Base-by-base conservation (phyloP, 345 rosid genomes). In the Schrenkiella parvula region DNA sequence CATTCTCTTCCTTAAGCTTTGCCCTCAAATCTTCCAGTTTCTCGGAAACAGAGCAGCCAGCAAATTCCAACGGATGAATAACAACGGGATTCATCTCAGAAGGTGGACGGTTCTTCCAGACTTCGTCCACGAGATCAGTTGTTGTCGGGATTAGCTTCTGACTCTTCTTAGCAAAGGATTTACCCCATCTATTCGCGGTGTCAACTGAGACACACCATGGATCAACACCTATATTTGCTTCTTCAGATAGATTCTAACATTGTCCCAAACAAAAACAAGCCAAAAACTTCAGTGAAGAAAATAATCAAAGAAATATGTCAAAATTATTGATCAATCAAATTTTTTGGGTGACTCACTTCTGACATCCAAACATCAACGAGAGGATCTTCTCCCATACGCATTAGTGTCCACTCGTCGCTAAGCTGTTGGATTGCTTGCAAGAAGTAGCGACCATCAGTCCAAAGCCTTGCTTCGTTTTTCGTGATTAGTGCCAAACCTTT, bases 391-490 rank as follows among this genome's bases (percentile, higher is more conserved):
- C 92, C 95, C 29, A 89, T 81, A 28, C 99, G 96, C 99, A 95
- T 95, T 11, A 95, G 86, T 41, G 74, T 82, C 98, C 99, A 95
- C 25, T 88, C 85, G 39, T 82, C 79, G 46, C 89, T 88, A 55
- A 95, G 99, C 79, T 95, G 67, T 58, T 91, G 83, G 2, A 66
- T 58, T 62, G 99, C 98, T 85, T 95, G 99, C 81, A 91, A 73
- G 73, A 89, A 95, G 79, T 95, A 95, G 3, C 99, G 82, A 1
- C 96, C 99, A 69, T 95, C 98, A 4, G 99, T 95, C 99, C 98
- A 95, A 18, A 91, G 62, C 37, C 83, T 82, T 2, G 98, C 99
- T 52, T 91, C 97, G 2, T 76, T 71, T 75, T 73, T 81, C 1
- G 97, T 89, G 39, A 95, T 80, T 23, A 91, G 89, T 23, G 96